These are phyloP conservation scores for Collybiopsis luxurians DNA, from an alignment of 768 basidiomycete species.

Conservation along the genomic window DNA sequence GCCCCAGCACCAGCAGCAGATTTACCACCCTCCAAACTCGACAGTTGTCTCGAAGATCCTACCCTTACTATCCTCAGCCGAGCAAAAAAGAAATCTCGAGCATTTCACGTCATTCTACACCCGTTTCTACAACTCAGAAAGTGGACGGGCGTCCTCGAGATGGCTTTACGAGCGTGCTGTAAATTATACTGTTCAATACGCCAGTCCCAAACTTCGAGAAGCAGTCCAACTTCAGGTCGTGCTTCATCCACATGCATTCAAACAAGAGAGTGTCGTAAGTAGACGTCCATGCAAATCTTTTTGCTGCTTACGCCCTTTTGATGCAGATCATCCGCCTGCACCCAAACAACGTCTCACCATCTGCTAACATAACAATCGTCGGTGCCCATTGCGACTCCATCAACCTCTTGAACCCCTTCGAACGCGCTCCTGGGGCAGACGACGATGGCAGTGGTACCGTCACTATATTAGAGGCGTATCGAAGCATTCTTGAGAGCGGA, in stretches of 20 bases:
- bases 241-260: slow-evolving; percentile 8
- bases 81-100: slow-evolving; percentile 41
- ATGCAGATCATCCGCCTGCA: slow-evolving; percentile 11
- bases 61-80: slow-evolving; percentile 20
- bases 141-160: slow-evolving; percentile 8
- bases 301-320: not conserved
- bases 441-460: slow-evolving; percentile 33
- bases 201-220: slow-evolving; percentile 8
- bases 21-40: slow-evolving; percentile 8
- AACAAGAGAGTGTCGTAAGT: slow-evolving; percentile 13
- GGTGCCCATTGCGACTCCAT: slow-evolving; percentile 24
- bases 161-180: slow-evolving; percentile 12
- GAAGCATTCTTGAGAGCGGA: slow-evolving; percentile 18
- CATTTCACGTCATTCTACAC: slow-evolving; percentile 50
- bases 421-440: slow-evolving; percentile 32
- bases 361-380: slow-evolving; percentile 15
- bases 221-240: slow-evolving; percentile 7
- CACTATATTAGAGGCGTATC: slow-evolving; percentile 26
- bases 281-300: no score
- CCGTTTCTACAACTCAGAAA: slow-evolving; percentile 31
- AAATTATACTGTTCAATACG: slow-evolving; percentile 9
- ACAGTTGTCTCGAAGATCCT: slow-evolving; percentile 9
- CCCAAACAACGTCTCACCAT: not conserved
- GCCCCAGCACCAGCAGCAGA: not conserved
- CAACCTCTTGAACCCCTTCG: slow-evolving; percentile 17